These are phyloP conservation scores for Xylaria hypoxylon DNA, from an alignment of 2,329 filamentous ascomycete species.

Conservation along the genomic window DNA sequence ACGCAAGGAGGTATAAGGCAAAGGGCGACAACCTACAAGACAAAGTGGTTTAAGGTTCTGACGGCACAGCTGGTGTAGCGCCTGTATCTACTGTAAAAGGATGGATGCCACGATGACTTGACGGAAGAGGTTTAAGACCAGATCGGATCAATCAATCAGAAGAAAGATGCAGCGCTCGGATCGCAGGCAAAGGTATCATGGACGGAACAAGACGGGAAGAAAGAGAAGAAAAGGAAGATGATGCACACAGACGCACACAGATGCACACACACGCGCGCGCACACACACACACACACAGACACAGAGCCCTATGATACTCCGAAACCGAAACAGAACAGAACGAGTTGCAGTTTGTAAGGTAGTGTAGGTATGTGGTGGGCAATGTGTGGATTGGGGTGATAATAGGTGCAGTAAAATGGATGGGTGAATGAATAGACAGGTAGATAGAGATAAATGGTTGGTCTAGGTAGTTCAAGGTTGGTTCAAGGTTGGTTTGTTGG, in stretches of 20 bases:
- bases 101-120: slow-evolving; percentile 29
- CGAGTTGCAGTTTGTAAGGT: slow-evolving; percentile 9
- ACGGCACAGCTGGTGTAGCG: slow-evolving; percentile 30
- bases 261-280: slow-evolving; percentile 1
- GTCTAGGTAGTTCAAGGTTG: not conserved
- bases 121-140: slow-evolving; percentile 9
- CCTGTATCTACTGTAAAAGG: slow-evolving; percentile 18
- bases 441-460: too few relatives aligned
- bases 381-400: slow-evolving; percentile 17
- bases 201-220: slow-evolving; percentile 28
- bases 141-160: slow-evolving; percentile 28
- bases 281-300: slow-evolving; percentile 10
- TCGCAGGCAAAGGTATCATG: slow-evolving; percentile 31
- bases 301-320: slow-evolving; percentile 21
- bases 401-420: not conserved
- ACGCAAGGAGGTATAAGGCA: slow-evolving; percentile 7
- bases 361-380: slow-evolving; percentile 16
- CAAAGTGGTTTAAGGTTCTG: slow-evolving; percentile 30
- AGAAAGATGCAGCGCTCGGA: slow-evolving; percentile 36
- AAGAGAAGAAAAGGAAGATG: slow-evolving; percentile 1
- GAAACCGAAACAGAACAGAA: slow-evolving; percentile 20
- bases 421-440: slow-evolving; percentile 9
- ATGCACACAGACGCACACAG: slow-evolving; percentile 11
- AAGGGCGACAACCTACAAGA: slow-evolving; percentile 22
- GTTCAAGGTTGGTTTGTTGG: not conserved